phyloP scores from a whole-genome alignment of 1,139 yeast species.

The Suhomyces taliae region DNA sequence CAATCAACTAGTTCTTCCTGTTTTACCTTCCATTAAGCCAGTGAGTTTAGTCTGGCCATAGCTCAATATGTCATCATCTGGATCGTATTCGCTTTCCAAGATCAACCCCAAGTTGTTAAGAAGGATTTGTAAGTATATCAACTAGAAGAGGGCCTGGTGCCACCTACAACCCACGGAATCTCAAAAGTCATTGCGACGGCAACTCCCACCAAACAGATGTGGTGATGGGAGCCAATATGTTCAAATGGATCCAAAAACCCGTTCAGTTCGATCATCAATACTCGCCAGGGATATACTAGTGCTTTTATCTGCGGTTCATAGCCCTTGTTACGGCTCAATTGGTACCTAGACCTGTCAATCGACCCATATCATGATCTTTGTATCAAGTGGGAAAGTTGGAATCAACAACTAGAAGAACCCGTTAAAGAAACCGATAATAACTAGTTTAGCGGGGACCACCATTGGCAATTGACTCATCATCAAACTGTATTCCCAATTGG shows the following conservation, averaged over 20 bases:
- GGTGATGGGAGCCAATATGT: background rate
- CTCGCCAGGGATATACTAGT: too few relatives aligned
- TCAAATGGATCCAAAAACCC: too few relatives aligned
- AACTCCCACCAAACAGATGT: background rate
- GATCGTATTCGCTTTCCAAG: conserved; percentile 45
- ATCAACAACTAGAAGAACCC: too few relatives aligned
- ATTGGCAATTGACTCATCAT: too few relatives aligned
- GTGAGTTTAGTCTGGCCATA: background rate
- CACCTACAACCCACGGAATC: background rate
- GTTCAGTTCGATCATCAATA: too few relatives aligned
- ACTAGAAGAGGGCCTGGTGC: background rate
- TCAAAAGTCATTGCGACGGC: background rate
- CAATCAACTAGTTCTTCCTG: background rate
- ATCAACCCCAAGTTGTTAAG: conserved; percentile 61
- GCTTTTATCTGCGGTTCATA: too few relatives aligned
- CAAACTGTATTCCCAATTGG: background rate
- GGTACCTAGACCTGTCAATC: too few relatives aligned
- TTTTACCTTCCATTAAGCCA: background rate
- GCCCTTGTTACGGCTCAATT: too few relatives aligned
- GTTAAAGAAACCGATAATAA: too few relatives aligned
- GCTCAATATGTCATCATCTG: conserved; percentile 20
- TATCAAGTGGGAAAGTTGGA: too few relatives aligned
- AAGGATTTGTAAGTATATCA: conserved; percentile 54
- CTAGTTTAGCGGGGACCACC: too few relatives aligned
- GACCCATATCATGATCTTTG: too few relatives aligned